Conservation (phyloP, 2,329 filamentous ascomycete species). For the Hortaea werneckii region DNA sequence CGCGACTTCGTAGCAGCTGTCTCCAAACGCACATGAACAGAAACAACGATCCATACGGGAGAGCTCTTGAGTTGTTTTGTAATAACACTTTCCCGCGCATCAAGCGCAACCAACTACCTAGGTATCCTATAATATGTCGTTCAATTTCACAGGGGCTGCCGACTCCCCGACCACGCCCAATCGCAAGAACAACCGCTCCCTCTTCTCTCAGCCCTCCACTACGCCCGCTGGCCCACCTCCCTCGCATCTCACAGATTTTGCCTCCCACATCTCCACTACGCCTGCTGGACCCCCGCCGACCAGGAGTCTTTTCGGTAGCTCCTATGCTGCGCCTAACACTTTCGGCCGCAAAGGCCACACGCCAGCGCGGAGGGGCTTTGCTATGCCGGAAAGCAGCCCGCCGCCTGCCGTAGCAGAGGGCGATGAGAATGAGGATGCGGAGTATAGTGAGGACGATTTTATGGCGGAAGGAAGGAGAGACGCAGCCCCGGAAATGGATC, state of each 20-base stretch:
- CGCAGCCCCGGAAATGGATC: conserved; percentile 5
- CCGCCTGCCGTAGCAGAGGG: conserved; percentile 23
- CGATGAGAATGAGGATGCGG: conserved; percentile 26
- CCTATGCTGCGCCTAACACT: conserved; percentile 18
- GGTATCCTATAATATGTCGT: conserved; percentile 9
- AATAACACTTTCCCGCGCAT: background rate
- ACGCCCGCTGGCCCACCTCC: conserved; percentile 28
- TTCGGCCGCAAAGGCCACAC: conserved; percentile 15
- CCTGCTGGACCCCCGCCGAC: conserved; percentile 24
- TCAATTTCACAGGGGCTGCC: conserved; percentile 9
- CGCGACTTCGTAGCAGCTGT: too few relatives aligned
- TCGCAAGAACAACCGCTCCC: conserved; percentile 10
- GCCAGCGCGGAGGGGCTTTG: conserved; percentile 20
- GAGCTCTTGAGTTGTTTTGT: background rate
- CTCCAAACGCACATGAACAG: too few relatives aligned
- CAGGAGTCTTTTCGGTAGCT: conserved; percentile 25
- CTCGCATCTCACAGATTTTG: conserved; percentile 17
- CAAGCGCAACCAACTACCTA: background rate
- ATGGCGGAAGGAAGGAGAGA: conserved; percentile 9
- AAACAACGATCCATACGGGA: too few relatives aligned
- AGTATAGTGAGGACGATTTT: conserved; percentile 20
- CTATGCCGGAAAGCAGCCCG: conserved; percentile 29
- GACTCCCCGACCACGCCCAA: conserved; percentile 19
- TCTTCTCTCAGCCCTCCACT: conserved; percentile 22
- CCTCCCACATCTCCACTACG: conserved; percentile 24